phyloP scores from a whole-genome alignment of 2,329 filamentous ascomycete genomes.

The Diaporthe ilicicola region DNA sequence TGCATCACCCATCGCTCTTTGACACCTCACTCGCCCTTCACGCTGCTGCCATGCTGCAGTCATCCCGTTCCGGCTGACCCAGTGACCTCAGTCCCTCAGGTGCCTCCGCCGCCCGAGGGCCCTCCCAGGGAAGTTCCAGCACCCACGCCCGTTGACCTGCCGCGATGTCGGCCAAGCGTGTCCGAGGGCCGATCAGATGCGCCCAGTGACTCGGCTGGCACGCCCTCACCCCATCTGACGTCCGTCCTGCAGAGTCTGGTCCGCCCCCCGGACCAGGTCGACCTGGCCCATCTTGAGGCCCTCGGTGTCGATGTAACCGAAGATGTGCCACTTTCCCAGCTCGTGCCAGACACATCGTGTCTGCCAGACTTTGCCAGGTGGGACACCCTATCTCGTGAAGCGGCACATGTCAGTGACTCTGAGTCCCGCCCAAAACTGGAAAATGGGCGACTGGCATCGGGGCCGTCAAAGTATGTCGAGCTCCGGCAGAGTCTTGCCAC shows the following conservation, averaged over 20 bases:
- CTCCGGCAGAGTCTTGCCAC: slow-evolving; percentile 65
- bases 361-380: slow-evolving; percentile 64
- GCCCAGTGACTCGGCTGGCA: slow-evolving; percentile 6
- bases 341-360: slow-evolving; percentile 62
- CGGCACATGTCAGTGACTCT: slow-evolving; percentile 57
- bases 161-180: slow-evolving; percentile 49
- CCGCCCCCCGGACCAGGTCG: slow-evolving; percentile 57
- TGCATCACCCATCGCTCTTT: slow-evolving; percentile 28
- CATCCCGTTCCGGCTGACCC: slow-evolving; percentile 25
- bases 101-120: slow-evolving; percentile 36
- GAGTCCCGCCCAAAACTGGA: slow-evolving; percentile 57
- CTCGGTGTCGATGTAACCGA: slow-evolving; percentile 64
- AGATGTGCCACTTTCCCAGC: slow-evolving; percentile 55
- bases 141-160: slow-evolving; percentile 63
- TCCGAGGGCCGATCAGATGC: slow-evolving; percentile 27
- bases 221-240: slow-evolving; percentile 51
- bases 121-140: slow-evolving; percentile 62
- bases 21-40: slow-evolving; percentile 25
- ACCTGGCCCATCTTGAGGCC: slow-evolving; percentile 61
- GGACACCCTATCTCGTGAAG: slow-evolving; percentile 58
- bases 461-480: slow-evolving; percentile 66
- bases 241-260: slow-evolving; percentile 62
- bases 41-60: slow-evolving; percentile 24
- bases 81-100: slow-evolving; percentile 19
- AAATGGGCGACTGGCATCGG: slow-evolving; percentile 64